Base-by-base conservation (phyloP, 108 stramenopile genomes). In the Bacterosira constricta region DNA sequence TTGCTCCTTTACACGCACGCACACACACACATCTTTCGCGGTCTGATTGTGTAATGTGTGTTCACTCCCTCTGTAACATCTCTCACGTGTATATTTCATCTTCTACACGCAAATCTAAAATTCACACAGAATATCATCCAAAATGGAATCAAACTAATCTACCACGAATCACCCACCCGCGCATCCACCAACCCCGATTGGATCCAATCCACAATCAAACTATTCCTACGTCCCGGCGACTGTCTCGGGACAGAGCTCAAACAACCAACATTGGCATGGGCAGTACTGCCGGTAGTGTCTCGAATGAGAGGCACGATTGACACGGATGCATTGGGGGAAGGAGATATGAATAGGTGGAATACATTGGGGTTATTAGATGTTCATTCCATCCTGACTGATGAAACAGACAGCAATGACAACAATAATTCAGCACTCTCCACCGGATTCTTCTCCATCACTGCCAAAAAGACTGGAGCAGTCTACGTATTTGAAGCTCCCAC, bases 361-460 rank as follows among this genome's bases (percentile, higher is more conserved):
- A 71, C 39, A 5, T 54, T 90, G 45, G 36, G 31, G 17, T 45
- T 90, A 11, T 52, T 85, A 49, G 74, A 86, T 30, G 77, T 92
- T 17, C 73, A 90, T 54, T 80, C 89, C 25, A 77, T 90, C 53
- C 12, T 79, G 52, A 61, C 50, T 5, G 80, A 78, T 25, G 72
- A 70, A 20, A 79, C 55, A n/a, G 55, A 47, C 37, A 50, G 64
- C 27, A 77, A 61, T 50, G 45, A 11, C 18, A 20, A 41, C 38
- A 42, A 21, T 18, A 34, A 32, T 11, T 37, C 74, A 0, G 26
- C 38, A 11, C 6, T 37, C 2, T 34, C 70, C 2, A 65, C 37
- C 23, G 55, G 62, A 38, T 87, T 90, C 70, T 89, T 90, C 49
- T 80, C 92, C 18, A 73, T 93, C n/a, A 93, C 89, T 0, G 71